Conservation (phyloP, 257 asterid genomes). For the Jacaranda copaia region DNA sequence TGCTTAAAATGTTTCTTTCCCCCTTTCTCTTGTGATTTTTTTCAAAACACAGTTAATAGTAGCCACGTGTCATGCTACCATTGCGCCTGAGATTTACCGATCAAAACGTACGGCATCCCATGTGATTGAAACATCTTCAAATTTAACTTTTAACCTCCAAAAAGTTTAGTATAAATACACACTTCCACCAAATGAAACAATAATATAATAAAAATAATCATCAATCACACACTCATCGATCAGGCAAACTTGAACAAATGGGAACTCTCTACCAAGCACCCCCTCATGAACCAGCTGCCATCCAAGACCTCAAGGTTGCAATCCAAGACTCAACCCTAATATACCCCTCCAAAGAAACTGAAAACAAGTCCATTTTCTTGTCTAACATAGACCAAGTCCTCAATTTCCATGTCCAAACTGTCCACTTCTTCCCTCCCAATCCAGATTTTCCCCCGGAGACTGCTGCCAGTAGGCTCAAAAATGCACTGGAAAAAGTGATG, state of each 20-base stretch:
- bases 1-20: not conserved
- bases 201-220: not conserved
- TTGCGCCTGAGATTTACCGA: not conserved
- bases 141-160: not conserved
- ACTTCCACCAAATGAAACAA: not conserved
- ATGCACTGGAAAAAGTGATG: conserved; percentile 57
- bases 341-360: conserved; percentile 45
- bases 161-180: conserved; percentile 32
- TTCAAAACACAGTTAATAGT: not conserved
- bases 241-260: conserved; percentile 39
- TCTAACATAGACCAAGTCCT: conserved; percentile 83
- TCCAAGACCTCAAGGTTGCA: conserved; percentile 73
- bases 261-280: conserved; percentile 46
- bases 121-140: not conserved
- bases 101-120: not conserved
- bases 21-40: not conserved
- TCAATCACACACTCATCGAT: not conserved
- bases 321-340: conserved; percentile 56
- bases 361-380: conserved; percentile 50
- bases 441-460: conserved; percentile 58
- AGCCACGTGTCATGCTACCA: not conserved
- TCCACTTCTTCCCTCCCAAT: conserved; percentile 71
- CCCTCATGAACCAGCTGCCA: conserved; percentile 24
- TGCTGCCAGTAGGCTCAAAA: conserved; percentile 48
- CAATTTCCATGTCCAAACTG: conserved; percentile 75